Evolutionary conservation across 1,284 basidiomycete species (phyloP), one percentile per base, ranked within the genome.

Genomic region (Chondrostereum purpureum): DNA sequence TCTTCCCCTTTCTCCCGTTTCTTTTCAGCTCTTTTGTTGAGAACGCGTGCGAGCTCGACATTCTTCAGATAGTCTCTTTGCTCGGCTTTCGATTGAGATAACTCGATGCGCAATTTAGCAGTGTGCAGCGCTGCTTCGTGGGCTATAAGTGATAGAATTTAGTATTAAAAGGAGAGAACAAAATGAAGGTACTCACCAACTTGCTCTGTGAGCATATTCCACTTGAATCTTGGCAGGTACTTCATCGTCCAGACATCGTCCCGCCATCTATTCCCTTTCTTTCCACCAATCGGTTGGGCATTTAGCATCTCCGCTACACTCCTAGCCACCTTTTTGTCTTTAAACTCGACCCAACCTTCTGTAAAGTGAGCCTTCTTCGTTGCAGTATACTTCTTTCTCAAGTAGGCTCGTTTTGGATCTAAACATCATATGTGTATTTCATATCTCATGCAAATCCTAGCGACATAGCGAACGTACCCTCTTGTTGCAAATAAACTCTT

Each of bases 181-280:
- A 23, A 17, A 18, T 4, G n/a, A 31, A 23, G 37, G 49, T 12
- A 77, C 92, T 64, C 61, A 94, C 94, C 92, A 59, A 99, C 87
- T 76, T 98, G 95, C 65, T 98, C 96, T 10, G 92, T 94, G 50
- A 99, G 73, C 94, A 97, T 97, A 63, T 88, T 86, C 96, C 96
- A 99, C 63, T 96, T 98, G 75, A 98, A 99, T 53, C 84, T 89
- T 5, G 92, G 92, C 43, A 99, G 72, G 61, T 99, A 99, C 63
- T 95, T 95, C 92, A 99, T 96, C 37, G 96, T 98, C 96, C 96
- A 99, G 5, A 99, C 83, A 54, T 99, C 94, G 59, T 99, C 93
- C 58, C 91, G 75, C 90, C 92, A 98, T 48, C 90, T 75, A 5
- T 80, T 77, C 3, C 91, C 88, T 63, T 94, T 94, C 70, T 93